phyloP scores from a whole-genome alignment of 345 rosid species.

The Linum lewisii region DNA sequence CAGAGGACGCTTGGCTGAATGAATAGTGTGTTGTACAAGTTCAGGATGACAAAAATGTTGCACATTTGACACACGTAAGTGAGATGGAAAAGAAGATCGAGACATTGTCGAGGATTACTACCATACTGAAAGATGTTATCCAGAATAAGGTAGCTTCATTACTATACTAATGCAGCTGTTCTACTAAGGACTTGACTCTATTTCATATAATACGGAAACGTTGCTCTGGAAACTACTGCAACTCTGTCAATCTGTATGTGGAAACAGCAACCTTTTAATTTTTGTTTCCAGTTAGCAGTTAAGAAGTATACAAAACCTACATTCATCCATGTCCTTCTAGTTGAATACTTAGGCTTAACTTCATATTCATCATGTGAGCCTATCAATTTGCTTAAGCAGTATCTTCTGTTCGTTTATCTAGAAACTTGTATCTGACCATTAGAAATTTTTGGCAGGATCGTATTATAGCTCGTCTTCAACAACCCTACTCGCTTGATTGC shows the following conservation, averaged over 20 bases:
- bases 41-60: constrained; percentile 93
- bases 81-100: constrained; percentile 95
- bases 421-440: background rate
- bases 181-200: background rate
- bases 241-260: background rate
- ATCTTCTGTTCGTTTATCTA: background rate
- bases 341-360: background rate
- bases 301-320: too few relatives aligned
- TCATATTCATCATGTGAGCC: background rate
- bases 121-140: constrained; percentile 85
- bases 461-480: constrained; percentile 96
- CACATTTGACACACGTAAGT: constrained; percentile 88
- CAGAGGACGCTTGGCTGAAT: background rate
- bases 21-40: constrained; percentile 1
- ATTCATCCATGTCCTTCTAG: too few relatives aligned
- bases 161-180: background rate
- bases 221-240: background rate
- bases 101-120: constrained; percentile 78
- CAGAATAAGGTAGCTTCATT: constrained; percentile 74
- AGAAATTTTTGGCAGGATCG: constrained; percentile 54
- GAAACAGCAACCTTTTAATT: background rate
- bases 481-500: constrained; percentile 94
- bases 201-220: background rate
- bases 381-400: background rate
- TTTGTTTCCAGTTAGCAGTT: background rate